Percentiles rank a stretch among this genome's conserved stretches.
These are phyloP conservation scores for Hypoxylon fragiforme DNA, from an alignment of 495 filamentous ascomycete genomes.

Conservation along the genomic window DNA sequence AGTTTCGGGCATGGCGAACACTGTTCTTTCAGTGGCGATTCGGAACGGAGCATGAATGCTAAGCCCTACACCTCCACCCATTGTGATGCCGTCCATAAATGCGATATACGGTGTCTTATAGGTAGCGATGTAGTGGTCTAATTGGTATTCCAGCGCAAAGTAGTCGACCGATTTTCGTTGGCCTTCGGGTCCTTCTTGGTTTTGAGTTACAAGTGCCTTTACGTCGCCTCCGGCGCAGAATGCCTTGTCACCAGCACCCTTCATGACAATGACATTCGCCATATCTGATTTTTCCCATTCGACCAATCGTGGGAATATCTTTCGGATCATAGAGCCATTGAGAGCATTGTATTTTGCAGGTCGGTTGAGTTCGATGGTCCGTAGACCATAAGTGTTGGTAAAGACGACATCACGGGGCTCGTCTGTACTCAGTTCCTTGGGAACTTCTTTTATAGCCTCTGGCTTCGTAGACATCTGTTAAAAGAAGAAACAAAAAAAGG, in stretches of 20 bases:
- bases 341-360: slow-evolving; percentile 88
- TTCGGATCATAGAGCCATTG: slow-evolving; percentile 89
- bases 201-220: slow-evolving; percentile 69
- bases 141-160: slow-evolving; percentile 89
- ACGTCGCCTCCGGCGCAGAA: slow-evolving; percentile 97
- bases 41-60: slow-evolving; percentile 93
- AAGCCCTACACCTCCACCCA: slow-evolving; percentile 95
- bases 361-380: slow-evolving; percentile 91
- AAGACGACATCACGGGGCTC: slow-evolving; percentile 92
- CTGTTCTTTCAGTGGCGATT: slow-evolving; percentile 91
- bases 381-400: slow-evolving; percentile 80
- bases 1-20: slow-evolving; percentile 98
- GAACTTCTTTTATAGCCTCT: slow-evolving; percentile 27
- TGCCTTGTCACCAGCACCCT: slow-evolving; percentile 79
- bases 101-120: slow-evolving; percentile 91
- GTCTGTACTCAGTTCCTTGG: slow-evolving; percentile 64
- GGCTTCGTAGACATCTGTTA: slow-evolving; percentile 66
- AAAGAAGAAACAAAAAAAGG: slow-evolving; percentile 4
- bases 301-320: slow-evolving; percentile 82
- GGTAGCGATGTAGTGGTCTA: slow-evolving; percentile 94
- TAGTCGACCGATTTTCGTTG: slow-evolving; percentile 73
- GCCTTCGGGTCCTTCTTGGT: slow-evolving; percentile 67
- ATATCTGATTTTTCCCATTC: slow-evolving; percentile 95
- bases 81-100: slow-evolving; percentile 96
- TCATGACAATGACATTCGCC: slow-evolving; percentile 89